These are phyloP conservation scores for Kodamaea lidongshanica DNA, from an alignment of 805 yeast species.

Conservation along the genomic window DNA sequence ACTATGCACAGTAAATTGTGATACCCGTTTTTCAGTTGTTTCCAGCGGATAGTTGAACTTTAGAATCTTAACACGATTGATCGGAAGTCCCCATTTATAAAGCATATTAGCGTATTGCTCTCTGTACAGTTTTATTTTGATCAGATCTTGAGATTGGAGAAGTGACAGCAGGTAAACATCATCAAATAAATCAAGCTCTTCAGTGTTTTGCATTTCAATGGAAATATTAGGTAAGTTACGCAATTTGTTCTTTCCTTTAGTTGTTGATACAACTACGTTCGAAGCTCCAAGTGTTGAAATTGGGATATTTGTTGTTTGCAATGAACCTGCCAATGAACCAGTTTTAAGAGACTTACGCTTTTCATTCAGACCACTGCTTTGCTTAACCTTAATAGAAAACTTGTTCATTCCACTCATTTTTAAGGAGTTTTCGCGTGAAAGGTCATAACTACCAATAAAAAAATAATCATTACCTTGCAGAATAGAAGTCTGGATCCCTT, in stretches of 20 bases:
- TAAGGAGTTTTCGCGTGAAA: background rate
- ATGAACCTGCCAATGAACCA: no score
- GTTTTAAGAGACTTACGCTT: no score
- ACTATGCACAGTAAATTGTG: constrained; percentile 28
- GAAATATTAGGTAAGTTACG: constrained; percentile 29
- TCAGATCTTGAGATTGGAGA: constrained; percentile 32
- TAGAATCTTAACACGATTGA: constrained; percentile 70
- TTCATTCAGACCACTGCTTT: no score
- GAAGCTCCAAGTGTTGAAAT: no score
- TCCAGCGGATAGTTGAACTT: constrained; percentile 51
- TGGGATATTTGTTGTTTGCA: no score
- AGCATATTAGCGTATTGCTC: constrained; percentile 72
- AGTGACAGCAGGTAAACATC: constrained; percentile 36
- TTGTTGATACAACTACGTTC: no score
- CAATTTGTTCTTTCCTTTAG: constrained; percentile 7
- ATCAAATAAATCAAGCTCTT: constrained; percentile 40
- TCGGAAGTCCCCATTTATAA: constrained; percentile 76
- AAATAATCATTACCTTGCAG: constrained; percentile 3
- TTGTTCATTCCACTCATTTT: background rate
- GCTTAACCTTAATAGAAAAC: background rate
- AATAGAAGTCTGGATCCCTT: constrained; percentile 7
- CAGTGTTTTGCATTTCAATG: constrained; percentile 42
- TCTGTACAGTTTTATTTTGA: constrained; percentile 41
- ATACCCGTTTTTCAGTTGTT: constrained; percentile 11
- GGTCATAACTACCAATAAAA: background rate